A percentile compares a stretch with the other conserved stretches of the same genome.
Evolutionary conservation across 202 grass and related monocot genomes (phyloP).

Genomic region (Saccharum hybrid): DNA sequence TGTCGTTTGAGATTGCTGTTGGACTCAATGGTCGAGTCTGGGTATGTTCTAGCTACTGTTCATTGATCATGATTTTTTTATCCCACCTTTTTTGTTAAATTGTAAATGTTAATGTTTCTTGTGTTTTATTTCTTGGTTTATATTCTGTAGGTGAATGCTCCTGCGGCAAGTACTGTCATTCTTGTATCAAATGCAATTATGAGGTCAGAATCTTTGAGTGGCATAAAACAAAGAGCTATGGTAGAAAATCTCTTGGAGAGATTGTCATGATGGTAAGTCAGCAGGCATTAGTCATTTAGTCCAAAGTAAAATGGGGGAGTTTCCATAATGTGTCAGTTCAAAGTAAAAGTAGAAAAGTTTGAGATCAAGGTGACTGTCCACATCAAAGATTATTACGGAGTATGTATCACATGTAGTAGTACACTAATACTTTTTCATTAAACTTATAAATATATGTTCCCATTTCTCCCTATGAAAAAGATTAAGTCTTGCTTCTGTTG

Average conservation of each 20-base stretch:
- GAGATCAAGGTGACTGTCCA: neutral
- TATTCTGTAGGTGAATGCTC: conserved; percentile 67
- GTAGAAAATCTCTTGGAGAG: conserved; percentile 77
- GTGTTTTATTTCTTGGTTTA: conserved; percentile 9
- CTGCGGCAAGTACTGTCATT: conserved; percentile 62
- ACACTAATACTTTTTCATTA: neutral
- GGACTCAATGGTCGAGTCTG: conserved; percentile 93
- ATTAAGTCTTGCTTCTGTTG: conserved; percentile 22
- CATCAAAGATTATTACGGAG: neutral
- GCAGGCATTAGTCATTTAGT: neutral
- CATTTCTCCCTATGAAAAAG: neutral
- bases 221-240: conserved; percentile 77
- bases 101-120: conserved; percentile 15
- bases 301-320: neutral
- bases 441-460: neutral
- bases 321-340: neutral
- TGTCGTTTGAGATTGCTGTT: conserved; percentile 85
- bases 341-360: neutral
- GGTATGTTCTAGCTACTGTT: conserved; percentile 49
- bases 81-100: conserved; percentile 22
- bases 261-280: conserved; percentile 62
- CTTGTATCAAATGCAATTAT: conserved; percentile 69
- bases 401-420: neutral
- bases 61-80: conserved; percentile 11
- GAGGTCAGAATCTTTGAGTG: conserved; percentile 78